Evolutionary conservation across 2,329 filamentous ascomycete species (phyloP).

Genomic region (Fusarium duplospermum): DNA sequence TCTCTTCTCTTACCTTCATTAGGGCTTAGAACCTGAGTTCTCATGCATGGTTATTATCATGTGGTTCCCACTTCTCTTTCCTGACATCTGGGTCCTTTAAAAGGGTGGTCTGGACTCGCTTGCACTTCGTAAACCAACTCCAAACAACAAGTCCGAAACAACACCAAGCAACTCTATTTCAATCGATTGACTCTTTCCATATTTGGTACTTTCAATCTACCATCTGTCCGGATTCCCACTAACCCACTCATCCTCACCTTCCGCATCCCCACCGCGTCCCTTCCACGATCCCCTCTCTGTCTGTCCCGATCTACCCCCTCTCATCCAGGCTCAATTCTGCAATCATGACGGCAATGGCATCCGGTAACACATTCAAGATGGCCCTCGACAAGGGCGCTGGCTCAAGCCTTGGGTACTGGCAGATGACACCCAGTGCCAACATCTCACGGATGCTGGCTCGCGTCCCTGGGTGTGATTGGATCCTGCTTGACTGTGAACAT

Average conservation of each 20-base stretch:
- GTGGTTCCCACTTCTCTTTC: background rate
- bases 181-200: no score
- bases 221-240: no score
- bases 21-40: background rate
- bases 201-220: no score
- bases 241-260: no score
- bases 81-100: background rate
- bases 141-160: background rate
- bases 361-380: constrained; percentile 6
- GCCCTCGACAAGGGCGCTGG: constrained; percentile 6
- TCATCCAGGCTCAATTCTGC: no score
- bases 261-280: no score
- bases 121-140: background rate
- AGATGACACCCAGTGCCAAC: constrained; percentile 19
- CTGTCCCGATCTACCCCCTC: no score
- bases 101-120: background rate
- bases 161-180: background rate
- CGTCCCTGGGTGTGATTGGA: constrained; percentile 12
- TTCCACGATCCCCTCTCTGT: no score
- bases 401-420: constrained; percentile 14
- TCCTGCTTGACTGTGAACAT: constrained; percentile 16
- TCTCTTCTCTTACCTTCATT: background rate
- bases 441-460: constrained; percentile 20
- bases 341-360: constrained; percentile 1
- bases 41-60: background rate